Conservation (phyloP, 2,329 filamentous ascomycete genomes). For the Colletotrichum sp. region DNA sequence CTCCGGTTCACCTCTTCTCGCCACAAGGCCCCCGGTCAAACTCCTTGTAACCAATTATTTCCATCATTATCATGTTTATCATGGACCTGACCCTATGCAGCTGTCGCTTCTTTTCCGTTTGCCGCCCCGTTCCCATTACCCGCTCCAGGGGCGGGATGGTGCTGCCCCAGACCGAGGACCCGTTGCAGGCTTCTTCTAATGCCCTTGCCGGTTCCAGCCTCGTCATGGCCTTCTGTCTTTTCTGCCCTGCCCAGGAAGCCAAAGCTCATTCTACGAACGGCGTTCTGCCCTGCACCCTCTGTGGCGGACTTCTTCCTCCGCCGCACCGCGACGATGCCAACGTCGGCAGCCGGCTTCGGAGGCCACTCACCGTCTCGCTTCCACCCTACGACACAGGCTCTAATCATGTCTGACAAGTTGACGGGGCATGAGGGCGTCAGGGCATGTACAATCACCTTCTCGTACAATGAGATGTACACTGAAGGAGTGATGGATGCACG, state of each 20-base stretch:
- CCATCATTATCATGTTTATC: conserved; percentile 1
- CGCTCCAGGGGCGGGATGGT: not conserved
- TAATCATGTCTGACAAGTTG: conserved; percentile 82
- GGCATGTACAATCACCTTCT: conserved; percentile 82
- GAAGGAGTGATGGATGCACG: conserved; percentile 76
- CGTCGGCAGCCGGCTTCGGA: conserved; percentile 60
- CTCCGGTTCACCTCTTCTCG: not conserved
- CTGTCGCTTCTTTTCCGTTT: not conserved
- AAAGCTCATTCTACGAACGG: conserved; percentile 50
- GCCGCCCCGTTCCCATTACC: not conserved
- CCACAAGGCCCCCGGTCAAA: not conserved
- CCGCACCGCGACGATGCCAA: conserved; percentile 41
- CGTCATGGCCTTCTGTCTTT: conserved; percentile 37
- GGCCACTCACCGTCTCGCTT: conserved; percentile 95
- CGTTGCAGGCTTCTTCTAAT: conserved; percentile 52
- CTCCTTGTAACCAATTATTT: not conserved
- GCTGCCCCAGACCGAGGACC: conserved; percentile 45
- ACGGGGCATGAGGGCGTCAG: conserved; percentile 87
- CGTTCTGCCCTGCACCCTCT: conserved; percentile 26
- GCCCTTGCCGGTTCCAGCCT: conserved; percentile 38
- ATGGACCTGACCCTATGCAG: not conserved
- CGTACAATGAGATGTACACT: conserved; percentile 84
- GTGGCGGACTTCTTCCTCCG: conserved; percentile 41
- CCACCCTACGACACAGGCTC: conserved; percentile 87
- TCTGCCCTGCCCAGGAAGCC: conserved; percentile 47